Conservation (phyloP, 176 grass and related monocot species). For the Juncus inflexus region DNA sequence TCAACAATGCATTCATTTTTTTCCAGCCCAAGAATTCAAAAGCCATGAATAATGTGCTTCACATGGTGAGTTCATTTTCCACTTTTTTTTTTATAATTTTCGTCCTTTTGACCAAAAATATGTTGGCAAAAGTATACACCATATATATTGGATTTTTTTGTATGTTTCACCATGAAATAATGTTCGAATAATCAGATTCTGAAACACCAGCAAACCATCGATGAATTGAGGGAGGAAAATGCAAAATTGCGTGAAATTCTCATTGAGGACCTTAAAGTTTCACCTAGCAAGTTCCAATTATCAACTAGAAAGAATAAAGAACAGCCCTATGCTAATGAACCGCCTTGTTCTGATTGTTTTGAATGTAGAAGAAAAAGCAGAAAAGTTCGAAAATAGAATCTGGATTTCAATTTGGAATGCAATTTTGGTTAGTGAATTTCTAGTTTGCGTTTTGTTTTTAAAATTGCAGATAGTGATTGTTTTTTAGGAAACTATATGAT, state of each 20-base stretch:
- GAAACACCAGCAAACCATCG: constrained; percentile 69
- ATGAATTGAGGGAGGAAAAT: constrained; percentile 67
- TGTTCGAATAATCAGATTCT: constrained; percentile 49
- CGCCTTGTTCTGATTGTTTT: constrained; percentile 82
- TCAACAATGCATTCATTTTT: neutral
- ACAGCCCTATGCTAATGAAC: constrained; percentile 34
- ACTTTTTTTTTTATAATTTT: constrained; percentile 5
- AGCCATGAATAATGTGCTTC: constrained; percentile 51
- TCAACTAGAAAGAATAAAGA: constrained; percentile 21
- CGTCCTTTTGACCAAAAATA: neutral
- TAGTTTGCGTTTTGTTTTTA: neutral
- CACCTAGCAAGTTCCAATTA: constrained; percentile 46
- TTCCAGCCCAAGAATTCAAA: constrained; percentile 49
- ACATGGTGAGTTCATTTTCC: constrained; percentile 58
- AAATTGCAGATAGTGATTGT: neutral
- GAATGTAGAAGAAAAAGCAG: constrained; percentile 66
- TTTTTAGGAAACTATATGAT: constrained; percentile 4
- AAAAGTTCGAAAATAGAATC: constrained; percentile 48
- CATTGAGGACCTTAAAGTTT: constrained; percentile 67
- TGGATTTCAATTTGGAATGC: neutral
- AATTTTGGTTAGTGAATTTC: neutral
- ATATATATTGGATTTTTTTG: neutral
- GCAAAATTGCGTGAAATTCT: constrained; percentile 65
- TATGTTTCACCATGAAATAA: neutral
- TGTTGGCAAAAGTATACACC: neutral